Base-by-base conservation (phyloP, 208 protist species). In the Acanthamoeba sp. region DNA sequence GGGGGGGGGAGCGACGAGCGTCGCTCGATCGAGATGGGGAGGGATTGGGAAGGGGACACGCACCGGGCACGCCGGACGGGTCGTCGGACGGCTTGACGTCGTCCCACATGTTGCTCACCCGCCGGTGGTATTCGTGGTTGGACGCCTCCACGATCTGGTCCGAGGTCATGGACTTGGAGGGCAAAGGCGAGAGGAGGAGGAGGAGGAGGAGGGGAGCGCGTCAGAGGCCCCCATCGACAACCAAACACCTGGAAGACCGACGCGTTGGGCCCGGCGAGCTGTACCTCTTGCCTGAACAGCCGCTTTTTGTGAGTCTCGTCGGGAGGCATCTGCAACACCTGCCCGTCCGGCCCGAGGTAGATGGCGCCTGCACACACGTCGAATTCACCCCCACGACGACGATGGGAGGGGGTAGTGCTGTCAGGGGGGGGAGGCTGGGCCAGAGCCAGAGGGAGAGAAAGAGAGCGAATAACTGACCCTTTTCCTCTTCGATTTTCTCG, bases 401-500 rank as follows among this genome's bases (percentile, higher is more conserved):
- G n/a, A n/a, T n/a, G n/a, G n/a, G n/a, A n/a, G n/a, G n/a, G n/a
- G n/a, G n/a, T n/a, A n/a, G n/a, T n/a, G n/a, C n/a, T n/a, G n/a
- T n/a, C n/a, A 18, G 40, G 2, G 32, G 20, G 42, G 34, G 22
- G 38, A 42, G 78, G 22, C 6, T 24, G 52, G 6, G 52, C 20
- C 4, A 34, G 27, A 27, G 42, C 12, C 36, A 59, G 34, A 52
- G 40, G 42, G 18, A 88, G 22, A 27, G 50, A 42, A 9, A 50
- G 50, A 27, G 9, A 82, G 10, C 4, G 42, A 24, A 42, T 5
- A 50, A 71, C 59, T 1, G 27, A 73, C 84, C 84, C 5, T 71
- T 91, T 71, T 64, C 59, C 40, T 91, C 84, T 48, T 91, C 84
- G 34, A 91, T 91, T 14, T 48, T 64, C 27, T 91, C 84, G 55